A percentile compares a stretch with the other conserved stretches of the same genome.
Evolutionary conservation across 768 basidiomycete genomes (phyloP).

Genomic region (Neoboletus subvelutipes): DNA sequence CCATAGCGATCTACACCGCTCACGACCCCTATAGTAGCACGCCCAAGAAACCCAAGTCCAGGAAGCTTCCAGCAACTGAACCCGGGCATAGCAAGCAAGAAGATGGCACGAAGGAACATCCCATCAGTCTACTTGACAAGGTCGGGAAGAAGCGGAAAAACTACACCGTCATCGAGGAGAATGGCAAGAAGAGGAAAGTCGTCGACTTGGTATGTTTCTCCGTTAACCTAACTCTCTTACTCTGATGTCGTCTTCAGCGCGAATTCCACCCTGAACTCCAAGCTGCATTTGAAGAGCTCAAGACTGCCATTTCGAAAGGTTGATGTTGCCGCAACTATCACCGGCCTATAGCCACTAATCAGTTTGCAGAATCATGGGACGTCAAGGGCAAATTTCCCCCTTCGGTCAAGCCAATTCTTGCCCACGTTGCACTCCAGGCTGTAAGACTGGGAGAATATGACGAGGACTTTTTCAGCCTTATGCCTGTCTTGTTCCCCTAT

Average conservation of each 20-base stretch:
- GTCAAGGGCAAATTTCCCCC: constrained; percentile 90
- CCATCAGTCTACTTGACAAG: constrained; percentile 46
- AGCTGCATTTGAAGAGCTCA: constrained; percentile 56
- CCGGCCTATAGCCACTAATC: neutral
- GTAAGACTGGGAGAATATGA: constrained; percentile 86
- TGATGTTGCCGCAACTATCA: neutral
- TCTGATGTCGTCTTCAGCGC: constrained; percentile 35
- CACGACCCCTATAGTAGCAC: constrained; percentile 39
- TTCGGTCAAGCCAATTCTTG: constrained; percentile 67
- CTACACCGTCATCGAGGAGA: constrained; percentile 50
- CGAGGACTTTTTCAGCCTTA: constrained; percentile 86
- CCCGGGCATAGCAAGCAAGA: constrained; percentile 27
- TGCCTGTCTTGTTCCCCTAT: constrained; percentile 89
- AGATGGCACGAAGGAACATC: constrained; percentile 51
- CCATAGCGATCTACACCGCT: constrained; percentile 4
- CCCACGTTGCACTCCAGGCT: constrained; percentile 72
- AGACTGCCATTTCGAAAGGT: constrained; percentile 60
- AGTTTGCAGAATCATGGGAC: constrained; percentile 63
- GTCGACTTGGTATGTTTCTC: constrained; percentile 56
- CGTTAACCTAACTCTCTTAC: neutral
- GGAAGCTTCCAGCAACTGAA: constrained; percentile 40
- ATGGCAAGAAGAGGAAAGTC: constrained; percentile 69
- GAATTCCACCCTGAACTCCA: constrained; percentile 75
- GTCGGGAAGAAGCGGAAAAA: constrained; percentile 53
- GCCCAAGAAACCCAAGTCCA: constrained; percentile 72